Conservation (phyloP, 2,329 filamentous ascomycete genomes). For the Colletotrichum cuscutae region DNA sequence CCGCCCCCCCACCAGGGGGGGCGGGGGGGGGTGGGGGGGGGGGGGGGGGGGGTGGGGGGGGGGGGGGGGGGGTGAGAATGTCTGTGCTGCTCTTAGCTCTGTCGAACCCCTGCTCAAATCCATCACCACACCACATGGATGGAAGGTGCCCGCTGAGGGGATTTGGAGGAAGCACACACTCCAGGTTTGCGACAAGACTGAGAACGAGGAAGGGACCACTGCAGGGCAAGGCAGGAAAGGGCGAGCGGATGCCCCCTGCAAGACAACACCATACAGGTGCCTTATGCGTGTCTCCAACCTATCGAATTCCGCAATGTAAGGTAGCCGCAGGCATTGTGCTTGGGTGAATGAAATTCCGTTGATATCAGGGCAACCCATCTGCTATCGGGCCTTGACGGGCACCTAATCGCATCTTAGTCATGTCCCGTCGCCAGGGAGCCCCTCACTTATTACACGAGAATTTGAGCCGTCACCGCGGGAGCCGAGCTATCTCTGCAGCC, state of each 20-base stretch:
- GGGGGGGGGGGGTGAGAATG: background rate
- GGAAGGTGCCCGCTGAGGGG: background rate
- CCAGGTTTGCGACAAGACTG: background rate
- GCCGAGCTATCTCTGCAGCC: background rate
- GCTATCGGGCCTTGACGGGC: background rate
- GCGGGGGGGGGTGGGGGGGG: background rate
- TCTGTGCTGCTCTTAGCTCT: background rate
- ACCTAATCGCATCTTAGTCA: background rate
- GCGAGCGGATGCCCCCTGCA: background rate
- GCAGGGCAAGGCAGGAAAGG: background rate
- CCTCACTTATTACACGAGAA: background rate
- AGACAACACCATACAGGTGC: too few species aligned
- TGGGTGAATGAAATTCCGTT: background rate
- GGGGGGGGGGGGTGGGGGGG: background rate
- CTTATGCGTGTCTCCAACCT: too few species aligned
- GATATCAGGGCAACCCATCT: background rate
- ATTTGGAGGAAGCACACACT: background rate
- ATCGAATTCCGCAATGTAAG: too few species aligned
- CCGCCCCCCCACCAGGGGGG: too few species aligned
- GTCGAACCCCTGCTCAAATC: conserved; percentile 2
- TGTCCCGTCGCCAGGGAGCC: background rate
- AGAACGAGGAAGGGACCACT: background rate
- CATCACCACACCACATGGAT: background rate
- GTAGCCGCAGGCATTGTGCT: too few species aligned
- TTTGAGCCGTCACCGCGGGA: background rate